Base-by-base conservation (phyloP, 2,329 filamentous ascomycete genomes). In the Colletotrichum higginsianum region DNA sequence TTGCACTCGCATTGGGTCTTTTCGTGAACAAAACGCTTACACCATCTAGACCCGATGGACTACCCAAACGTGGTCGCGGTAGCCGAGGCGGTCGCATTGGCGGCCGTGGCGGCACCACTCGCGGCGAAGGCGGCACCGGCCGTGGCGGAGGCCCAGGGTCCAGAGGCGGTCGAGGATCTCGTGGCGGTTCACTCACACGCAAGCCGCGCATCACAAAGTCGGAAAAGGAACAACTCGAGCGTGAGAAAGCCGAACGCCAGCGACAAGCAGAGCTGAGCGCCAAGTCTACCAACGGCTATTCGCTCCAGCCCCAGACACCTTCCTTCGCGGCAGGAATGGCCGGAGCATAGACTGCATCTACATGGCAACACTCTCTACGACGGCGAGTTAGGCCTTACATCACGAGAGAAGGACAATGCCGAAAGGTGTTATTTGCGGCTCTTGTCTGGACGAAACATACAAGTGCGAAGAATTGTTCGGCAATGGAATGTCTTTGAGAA, bases 181-280 rank as follows among this genome's bases (percentile, higher is more conserved):
- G 94, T 44, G 93, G 93, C 62, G 93, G 93, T 55, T 87, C 89
- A 13, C 91, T 92, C 0, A 89, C 92, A 23, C 88, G 95, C 75
- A 97, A 97, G 81, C 94, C 94, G 62, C 91, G 95, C 52, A 92
- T 94, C 75, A 96, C 93, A 49, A 98, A 98, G 80, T 92, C 93
- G 47, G 93, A 96, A 79, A 93, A 94, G 77, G 92, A 93, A 73
- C 90, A 92, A 78, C 91, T 94, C 82, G 94, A 97, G 77, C 89
- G 90, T 55, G 94, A 97, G 80, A 96, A 96, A 84, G 86, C 91
- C 8, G 92, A 95, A 74, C 87, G 93, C 52, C 93, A 95, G 80
- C 83, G 77, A 67, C 74, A 84, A 74, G 84, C 82, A 4, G 81
- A 82, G 75, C 73, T 84, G 46, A 77, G 80, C 42, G 81, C 82